Percentiles rank a stretch among this genome's conserved stretches.
These are phyloP conservation scores for Chrysoporthe puriensis DNA, from an alignment of 2,329 filamentous ascomycete species.

Conservation along the genomic window DNA sequence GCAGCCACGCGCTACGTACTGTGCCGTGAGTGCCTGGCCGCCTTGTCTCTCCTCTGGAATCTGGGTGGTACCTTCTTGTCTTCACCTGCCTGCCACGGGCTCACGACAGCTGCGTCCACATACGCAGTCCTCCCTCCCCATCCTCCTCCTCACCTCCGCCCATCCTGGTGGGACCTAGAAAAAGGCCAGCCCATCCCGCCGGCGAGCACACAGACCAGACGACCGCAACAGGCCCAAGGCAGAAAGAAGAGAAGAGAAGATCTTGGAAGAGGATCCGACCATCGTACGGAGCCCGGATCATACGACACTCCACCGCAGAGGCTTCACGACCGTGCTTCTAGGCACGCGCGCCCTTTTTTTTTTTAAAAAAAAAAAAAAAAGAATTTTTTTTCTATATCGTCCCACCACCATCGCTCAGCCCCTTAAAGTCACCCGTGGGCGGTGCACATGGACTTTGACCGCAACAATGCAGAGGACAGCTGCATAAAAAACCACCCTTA, in stretches of 20 bases:
- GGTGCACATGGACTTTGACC: slow-evolving; percentile 37
- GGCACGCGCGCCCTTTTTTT: neutral
- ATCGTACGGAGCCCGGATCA: slow-evolving; percentile 9
- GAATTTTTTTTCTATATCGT: neutral
- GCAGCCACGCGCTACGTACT: neutral
- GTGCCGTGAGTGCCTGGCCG: neutral
- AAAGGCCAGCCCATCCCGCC: slow-evolving; percentile 23
- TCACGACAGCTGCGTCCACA: neutral
- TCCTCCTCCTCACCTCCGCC: neutral
- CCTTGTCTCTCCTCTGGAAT: neutral
- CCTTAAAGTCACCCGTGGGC: neutral
- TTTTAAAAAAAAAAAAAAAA: neutral
- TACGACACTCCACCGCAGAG: slow-evolving; percentile 1
- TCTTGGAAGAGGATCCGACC: neutral
- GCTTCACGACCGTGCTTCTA: slow-evolving; percentile 6
- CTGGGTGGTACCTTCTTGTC: slow-evolving; percentile 4
- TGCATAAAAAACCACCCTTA: slow-evolving; percentile 42
- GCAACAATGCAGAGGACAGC: slow-evolving; percentile 44
- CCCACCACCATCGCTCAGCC: neutral
- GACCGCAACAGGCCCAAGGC: neutral
- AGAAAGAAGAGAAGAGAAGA: neutral
- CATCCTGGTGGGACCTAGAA: slow-evolving; percentile 22
- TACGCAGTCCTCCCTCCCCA: neutral
- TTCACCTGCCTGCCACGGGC: neutral
- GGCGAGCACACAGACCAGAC: neutral